Conservation (phyloP, 352 stramenopile genomes). For the Pythium dissimile region DNA sequence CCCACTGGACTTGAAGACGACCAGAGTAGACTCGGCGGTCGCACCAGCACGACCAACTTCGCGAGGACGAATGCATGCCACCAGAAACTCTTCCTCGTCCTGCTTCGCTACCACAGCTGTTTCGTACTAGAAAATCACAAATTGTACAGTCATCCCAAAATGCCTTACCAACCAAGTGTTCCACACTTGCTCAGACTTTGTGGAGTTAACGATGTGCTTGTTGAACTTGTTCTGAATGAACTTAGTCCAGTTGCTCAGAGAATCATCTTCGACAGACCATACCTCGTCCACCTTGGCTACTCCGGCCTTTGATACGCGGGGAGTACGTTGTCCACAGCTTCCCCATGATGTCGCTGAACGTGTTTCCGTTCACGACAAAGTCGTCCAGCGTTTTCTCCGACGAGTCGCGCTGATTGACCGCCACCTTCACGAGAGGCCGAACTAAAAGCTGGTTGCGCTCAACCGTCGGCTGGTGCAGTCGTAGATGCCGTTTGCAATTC, state of each 20-base stretch:
- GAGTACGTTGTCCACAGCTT: background rate
- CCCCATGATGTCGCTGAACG: background rate
- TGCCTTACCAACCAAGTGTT: background rate
- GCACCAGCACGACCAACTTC: background rate
- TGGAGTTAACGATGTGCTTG: background rate
- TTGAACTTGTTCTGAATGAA: background rate
- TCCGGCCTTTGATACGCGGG: background rate
- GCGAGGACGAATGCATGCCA: background rate
- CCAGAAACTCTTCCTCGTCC: background rate
- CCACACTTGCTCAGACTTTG: background rate
- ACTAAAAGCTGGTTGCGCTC: background rate
- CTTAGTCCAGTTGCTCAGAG: background rate
- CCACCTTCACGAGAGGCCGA: background rate
- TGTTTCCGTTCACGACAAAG: background rate
- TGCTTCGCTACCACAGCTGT: background rate
- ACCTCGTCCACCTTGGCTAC: background rate
- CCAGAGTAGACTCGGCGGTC: background rate
- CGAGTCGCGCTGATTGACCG: background rate
- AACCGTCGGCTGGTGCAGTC: no score
- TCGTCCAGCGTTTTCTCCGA: background rate
- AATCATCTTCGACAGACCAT: background rate
- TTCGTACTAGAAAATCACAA: background rate
- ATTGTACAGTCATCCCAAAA: background rate
- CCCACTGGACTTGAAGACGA: slow-evolving; percentile 1
- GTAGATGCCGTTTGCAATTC: no score